Evolutionary conservation across 495 filamentous ascomycete genomes (phyloP).

Genomic region (Patellaria atrata): DNA sequence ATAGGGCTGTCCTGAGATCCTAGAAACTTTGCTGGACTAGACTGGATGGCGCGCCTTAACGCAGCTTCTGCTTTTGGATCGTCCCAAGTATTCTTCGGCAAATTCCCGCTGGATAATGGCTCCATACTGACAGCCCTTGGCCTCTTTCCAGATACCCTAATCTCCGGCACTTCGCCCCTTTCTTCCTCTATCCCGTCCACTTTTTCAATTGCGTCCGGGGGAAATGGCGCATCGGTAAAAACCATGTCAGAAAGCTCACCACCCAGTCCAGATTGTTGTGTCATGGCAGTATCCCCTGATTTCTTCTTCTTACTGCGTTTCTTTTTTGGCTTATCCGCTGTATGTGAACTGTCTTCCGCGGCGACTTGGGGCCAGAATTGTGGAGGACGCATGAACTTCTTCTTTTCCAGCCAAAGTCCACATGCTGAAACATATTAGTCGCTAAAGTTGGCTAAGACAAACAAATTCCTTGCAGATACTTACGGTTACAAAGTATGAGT

Average conservation of each 20-base stretch:
- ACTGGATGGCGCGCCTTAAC: constrained; percentile 49
- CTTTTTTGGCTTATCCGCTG: constrained; percentile 14
- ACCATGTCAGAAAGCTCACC: too few relatives aligned
- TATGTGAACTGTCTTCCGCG: constrained; percentile 11
- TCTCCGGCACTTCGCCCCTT: too few relatives aligned
- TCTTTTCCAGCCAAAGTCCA: constrained; percentile 84
- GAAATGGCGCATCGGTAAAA: too few relatives aligned
- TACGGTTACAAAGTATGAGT: constrained; percentile 76
- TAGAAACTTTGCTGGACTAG: constrained; percentile 50
- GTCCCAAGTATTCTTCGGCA: constrained; percentile 19
- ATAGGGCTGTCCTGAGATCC: constrained; percentile 55
- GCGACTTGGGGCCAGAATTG: constrained; percentile 63
- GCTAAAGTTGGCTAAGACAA: constrained; percentile 14
- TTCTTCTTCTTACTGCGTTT: constrained; percentile 24
- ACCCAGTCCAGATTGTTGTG: too few relatives aligned
- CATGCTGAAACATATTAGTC: too few relatives aligned
- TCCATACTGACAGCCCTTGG: too few relatives aligned
- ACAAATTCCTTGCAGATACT: constrained; percentile 20
- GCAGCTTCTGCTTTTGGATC: constrained; percentile 43
- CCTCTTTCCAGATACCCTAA: too few relatives aligned
- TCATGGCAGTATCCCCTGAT: too few relatives aligned
- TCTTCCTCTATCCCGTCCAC: too few relatives aligned
- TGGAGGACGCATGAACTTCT: constrained; percentile 66
- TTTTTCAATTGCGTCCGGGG: too few relatives aligned
- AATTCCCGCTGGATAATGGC: too few relatives aligned